Evolutionary conservation across 371 early-diverging fungal genomes (phyloP), one percentile per base, ranked within the genome.

Genomic region (Mortierella sp.): DNA sequence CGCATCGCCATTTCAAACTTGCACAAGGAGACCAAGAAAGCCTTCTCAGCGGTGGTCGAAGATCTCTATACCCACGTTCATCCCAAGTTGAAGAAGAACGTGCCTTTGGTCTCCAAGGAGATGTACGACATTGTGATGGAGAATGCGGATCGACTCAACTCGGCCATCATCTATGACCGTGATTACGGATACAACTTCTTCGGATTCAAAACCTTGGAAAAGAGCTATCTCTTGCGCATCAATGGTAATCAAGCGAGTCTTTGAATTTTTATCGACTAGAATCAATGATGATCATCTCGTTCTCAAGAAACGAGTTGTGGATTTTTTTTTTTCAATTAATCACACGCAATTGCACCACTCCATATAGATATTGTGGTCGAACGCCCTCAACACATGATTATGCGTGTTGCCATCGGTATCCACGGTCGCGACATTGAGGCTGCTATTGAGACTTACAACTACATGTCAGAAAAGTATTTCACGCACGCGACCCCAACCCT

Each of bases 401-500:
- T 99, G 99, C 94, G 99, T 76, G 99, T 99, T 3, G 91, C 99
- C 41, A 90, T 99, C 70, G 99, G 99, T 33, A 98, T 99, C 76
- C 99, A 99, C 75, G 96, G 94, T 47, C 87, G 89, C 15, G 96
- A 99, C 83, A 89, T 99, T 63, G 95, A 96, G 10, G 89, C 93
- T 38, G 99, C 95, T 2, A 95, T 99, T 76, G 95, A 99, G 83
- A 99, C 99, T 1, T 99, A 99, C 84, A 89, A 98, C 80, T 87
- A 96, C 62, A 94, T 99, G 95, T 97, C 97, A 9, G 91, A 93
- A 69, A 95, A 96, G 83, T 95, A 91, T 88, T 99, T 99, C 84
- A 99, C 99, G 5, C 99, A 99, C 84, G 99, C 99, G 19, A 97
- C 98, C 11, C 99, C 99, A 3, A 99, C 99, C n/a, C 89, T 99